A percentile compares a stretch with the other conserved stretches of the same genome.
Conservation (phyloP, 176 grass and related monocot genomes). For the Canna indica region DNA sequence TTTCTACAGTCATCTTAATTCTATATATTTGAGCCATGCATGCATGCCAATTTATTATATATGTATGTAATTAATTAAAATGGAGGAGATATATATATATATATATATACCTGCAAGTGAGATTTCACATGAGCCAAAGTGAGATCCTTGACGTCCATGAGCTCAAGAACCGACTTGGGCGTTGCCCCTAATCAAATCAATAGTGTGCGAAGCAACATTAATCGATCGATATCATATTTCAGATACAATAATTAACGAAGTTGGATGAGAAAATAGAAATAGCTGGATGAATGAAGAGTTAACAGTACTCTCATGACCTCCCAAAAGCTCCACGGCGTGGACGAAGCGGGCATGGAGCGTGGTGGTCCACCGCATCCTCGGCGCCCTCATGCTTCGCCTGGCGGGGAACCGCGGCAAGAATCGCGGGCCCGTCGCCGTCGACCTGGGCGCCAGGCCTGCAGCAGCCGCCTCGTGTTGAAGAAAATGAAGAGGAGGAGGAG, state of each 20-base stretch:
- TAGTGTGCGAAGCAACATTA: not conserved
- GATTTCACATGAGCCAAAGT: constrained; percentile 79
- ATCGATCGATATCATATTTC: no score
- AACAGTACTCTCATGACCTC: constrained; percentile 24
- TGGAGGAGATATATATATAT: no score
- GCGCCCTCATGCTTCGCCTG: constrained; percentile 14
- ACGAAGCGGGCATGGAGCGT: constrained; percentile 15
- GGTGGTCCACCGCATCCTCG: constrained; percentile 20
- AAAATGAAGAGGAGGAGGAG: not conserved
- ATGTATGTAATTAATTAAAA: not conserved
- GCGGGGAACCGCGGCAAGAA: constrained; percentile 1
- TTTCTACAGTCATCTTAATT: no score
- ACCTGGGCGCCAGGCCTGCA: not conserved
- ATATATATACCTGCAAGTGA: constrained; percentile 74
- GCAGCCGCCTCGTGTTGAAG: not conserved
- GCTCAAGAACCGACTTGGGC: constrained; percentile 69
- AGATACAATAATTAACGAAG: no score
- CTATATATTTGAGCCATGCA: no score
- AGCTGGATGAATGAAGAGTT: no score
- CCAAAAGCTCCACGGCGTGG: constrained; percentile 19
- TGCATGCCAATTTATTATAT: no score
- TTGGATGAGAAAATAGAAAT: no score
- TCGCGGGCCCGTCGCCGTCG: not conserved
- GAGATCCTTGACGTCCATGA: constrained; percentile 79
- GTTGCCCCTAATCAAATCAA: no score